Evolutionary conservation across 2,329 filamentous ascomycete genomes (phyloP).

Genomic region (Scopulariopsis brevicaulis): DNA sequence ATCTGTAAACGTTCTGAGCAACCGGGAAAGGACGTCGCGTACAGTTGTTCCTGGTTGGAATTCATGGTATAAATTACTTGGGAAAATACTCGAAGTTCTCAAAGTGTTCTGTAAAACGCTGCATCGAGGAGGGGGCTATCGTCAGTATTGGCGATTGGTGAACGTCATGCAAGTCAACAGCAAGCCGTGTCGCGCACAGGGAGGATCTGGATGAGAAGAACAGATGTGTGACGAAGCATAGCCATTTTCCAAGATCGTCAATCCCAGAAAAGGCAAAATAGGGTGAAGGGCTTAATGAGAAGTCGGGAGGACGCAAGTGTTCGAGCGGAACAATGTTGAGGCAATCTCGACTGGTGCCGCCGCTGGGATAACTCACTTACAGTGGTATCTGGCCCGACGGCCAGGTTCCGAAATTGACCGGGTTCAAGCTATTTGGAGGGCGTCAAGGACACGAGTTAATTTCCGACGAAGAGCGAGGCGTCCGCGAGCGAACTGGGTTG

Average conservation of each 20-base stretch:
- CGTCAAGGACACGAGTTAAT: conserved; percentile 2
- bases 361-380: background rate
- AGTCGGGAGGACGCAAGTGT: background rate
- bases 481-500: background rate
- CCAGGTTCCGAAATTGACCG: background rate
- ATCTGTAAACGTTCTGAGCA: background rate
- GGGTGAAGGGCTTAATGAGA: background rate
- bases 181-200: background rate
- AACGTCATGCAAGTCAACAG: conserved; percentile 3
- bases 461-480: conserved; percentile 1
- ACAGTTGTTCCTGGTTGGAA: conserved; percentile 39
- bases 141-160: conserved; percentile 26
- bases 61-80: conserved; percentile 28
- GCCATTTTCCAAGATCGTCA: background rate
- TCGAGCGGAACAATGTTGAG: background rate
- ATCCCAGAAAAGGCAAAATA: background rate
- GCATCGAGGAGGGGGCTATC: conserved; percentile 11
- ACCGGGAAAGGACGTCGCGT: conserved; percentile 21
- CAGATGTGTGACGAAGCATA: background rate
- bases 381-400: conserved; percentile 3
- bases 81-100: background rate
- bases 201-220: background rate
- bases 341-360: background rate
- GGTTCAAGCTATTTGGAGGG: background rate
- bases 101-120: background rate